phyloP scores from a whole-genome alignment of 306 rosid genomes.

The Sindora glabra region DNA sequence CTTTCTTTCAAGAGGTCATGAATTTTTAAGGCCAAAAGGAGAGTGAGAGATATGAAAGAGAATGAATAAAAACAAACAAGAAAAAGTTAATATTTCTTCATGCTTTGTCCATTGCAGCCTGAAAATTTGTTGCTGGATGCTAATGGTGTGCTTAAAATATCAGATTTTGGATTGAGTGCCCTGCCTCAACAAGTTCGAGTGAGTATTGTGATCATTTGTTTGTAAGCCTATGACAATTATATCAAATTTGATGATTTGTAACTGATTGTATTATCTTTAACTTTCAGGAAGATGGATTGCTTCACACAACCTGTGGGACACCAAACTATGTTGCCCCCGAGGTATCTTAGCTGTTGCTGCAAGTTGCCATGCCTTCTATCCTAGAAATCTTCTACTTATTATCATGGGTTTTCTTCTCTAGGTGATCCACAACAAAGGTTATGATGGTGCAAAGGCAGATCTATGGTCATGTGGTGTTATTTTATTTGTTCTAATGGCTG shows the following conservation, averaged over 20 bases:
- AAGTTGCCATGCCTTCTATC: constrained; percentile 1
- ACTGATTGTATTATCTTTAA: constrained; percentile 9
- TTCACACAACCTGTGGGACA: constrained; percentile 94
- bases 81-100: constrained; percentile 10
- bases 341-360: constrained; percentile 40
- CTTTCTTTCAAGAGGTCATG: no score
- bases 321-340: constrained; percentile 99
- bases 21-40: no score
- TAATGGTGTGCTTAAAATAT: constrained; percentile 69
- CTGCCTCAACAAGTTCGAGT: constrained; percentile 93
- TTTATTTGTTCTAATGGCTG: constrained; percentile 90
- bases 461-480: constrained; percentile 96
- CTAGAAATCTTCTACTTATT: background rate
- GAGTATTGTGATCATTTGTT: constrained; percentile 31
- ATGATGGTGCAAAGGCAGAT: constrained; percentile 91
- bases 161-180: constrained; percentile 96
- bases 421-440: constrained; percentile 91
- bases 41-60: no score
- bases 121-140: constrained; percentile 84
- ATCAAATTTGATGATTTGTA: background rate
- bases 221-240: background rate
- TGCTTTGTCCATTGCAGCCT: constrained; percentile 49
- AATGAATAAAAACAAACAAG: no score
- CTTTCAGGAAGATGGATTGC: constrained; percentile 79
- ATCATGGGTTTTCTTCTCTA: constrained; percentile 29